phyloP scores from a whole-genome alignment of 441 rosid genomes.

The Isatis lusitanica region DNA sequence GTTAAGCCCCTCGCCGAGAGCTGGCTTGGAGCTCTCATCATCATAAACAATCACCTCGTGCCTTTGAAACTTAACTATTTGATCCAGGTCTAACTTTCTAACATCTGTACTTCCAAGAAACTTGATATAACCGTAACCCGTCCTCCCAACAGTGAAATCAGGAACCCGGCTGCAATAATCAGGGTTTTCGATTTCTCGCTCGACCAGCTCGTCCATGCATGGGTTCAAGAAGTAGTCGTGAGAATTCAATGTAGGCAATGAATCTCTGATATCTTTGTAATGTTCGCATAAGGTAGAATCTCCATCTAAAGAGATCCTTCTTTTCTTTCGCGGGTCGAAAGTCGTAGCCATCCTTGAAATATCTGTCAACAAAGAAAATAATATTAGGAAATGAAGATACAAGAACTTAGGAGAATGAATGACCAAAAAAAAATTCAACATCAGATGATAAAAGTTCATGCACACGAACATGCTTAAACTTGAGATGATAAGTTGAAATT shows the following conservation, averaged over 20 bases:
- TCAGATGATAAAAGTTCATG: not conserved
- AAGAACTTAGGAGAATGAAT: not conserved
- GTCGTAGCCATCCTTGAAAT: slow-evolving; percentile 32
- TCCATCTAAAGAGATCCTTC: slow-evolving; percentile 42
- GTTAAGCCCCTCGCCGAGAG: slow-evolving; percentile 79
- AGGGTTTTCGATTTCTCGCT: slow-evolving; percentile 53
- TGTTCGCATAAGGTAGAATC: slow-evolving; percentile 21
- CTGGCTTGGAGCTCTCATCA: slow-evolving; percentile 76
- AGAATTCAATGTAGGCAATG: slow-evolving; percentile 55
- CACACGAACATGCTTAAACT: not conserved
- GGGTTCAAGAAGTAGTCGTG: slow-evolving; percentile 72
- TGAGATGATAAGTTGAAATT: not conserved
- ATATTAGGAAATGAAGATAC: not conserved
- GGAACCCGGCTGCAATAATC: slow-evolving; percentile 72
- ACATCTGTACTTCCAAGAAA: slow-evolving; percentile 82
- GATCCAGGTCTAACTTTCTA: slow-evolving; percentile 67
- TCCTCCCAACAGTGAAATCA: slow-evolving; percentile 72
- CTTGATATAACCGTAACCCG: slow-evolving; percentile 69
- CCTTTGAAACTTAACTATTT: slow-evolving; percentile 66
- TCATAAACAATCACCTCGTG: slow-evolving; percentile 78
- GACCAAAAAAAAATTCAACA: not conserved
- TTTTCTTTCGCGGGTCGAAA: slow-evolving; percentile 48
- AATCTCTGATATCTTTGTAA: slow-evolving; percentile 40
- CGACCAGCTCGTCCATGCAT: slow-evolving; percentile 53
- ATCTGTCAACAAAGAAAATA: slow-evolving; percentile 40